Conservation (phyloP, 2,329 filamentous ascomycete species). For the Colletotrichum gloeosporioides region DNA sequence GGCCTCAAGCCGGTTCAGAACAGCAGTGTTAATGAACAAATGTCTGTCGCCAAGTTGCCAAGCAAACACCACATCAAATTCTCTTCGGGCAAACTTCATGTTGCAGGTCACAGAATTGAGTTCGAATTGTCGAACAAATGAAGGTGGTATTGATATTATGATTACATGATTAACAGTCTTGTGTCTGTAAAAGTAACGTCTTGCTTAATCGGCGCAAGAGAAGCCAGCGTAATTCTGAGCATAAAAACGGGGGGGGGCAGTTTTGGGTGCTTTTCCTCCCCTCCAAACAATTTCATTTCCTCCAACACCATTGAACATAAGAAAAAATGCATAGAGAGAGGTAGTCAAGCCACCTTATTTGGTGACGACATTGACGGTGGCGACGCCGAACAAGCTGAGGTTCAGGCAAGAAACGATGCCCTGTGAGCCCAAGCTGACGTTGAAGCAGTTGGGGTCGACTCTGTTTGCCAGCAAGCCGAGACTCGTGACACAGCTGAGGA, state of each 20-base stretch:
- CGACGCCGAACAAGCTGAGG: slow-evolving; percentile 9
- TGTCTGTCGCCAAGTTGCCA: neutral
- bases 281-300: neutral
- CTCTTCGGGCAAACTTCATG: neutral
- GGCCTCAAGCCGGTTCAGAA: neutral
- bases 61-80: neutral
- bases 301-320: neutral
- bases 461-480: neutral
- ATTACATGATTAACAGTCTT: slow-evolving; percentile 2
- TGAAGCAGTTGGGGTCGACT: slow-evolving; percentile 1
- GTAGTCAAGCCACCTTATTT: neutral
- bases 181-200: neutral
- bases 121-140: neutral
- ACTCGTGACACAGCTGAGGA: neutral
- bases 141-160: neutral
- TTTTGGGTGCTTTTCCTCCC: neutral
- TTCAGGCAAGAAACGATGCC: slow-evolving; percentile 8
- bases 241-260: neutral
- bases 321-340: neutral
- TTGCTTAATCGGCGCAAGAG: neutral
- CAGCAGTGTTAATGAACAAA: neutral
- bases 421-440: neutral
- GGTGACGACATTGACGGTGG: neutral
- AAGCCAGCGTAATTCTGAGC: neutral
- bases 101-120: neutral